A percentile compares a stretch with the other conserved stretches of the same genome.
These are phyloP conservation scores for Amanita pallidorosea DNA, from an alignment of 768 basidiomycete genomes.

Conservation along the genomic window DNA sequence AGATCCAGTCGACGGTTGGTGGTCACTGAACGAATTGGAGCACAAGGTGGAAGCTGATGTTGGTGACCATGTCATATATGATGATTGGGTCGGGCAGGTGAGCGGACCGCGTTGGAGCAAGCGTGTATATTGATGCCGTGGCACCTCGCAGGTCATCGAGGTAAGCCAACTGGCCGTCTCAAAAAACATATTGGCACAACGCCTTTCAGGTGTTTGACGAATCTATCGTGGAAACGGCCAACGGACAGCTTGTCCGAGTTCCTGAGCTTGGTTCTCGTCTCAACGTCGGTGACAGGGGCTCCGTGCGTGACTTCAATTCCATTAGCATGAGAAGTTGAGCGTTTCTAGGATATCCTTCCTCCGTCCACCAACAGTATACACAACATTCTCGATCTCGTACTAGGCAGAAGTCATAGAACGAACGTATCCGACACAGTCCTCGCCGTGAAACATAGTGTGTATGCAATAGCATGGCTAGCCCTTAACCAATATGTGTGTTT, in stretches of 20 bases:
- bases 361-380: conserved; percentile 33
- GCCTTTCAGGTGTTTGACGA: conserved; percentile 68
- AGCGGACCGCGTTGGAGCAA: conserved; percentile 13
- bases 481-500: conserved; percentile 69
- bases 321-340: background rate
- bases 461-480: conserved; percentile 81
- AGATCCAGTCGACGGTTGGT: conserved; percentile 53
- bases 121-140: conserved; percentile 3
- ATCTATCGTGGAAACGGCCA: conserved; percentile 59
- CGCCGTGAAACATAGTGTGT: conserved; percentile 62
- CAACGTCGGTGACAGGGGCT: conserved; percentile 63
- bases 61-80: conserved; percentile 72
- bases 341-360: conserved; percentile 54
- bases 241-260: conserved; percentile 53
- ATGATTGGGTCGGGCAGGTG: conserved; percentile 89
- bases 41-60: conserved; percentile 52
- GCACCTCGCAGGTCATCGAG: conserved; percentile 53
- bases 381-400: conserved; percentile 33
- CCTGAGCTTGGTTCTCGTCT: conserved; percentile 73
- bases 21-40: conserved; percentile 44
- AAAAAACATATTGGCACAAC: conserved; percentile 7
- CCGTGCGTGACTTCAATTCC: conserved; percentile 30
- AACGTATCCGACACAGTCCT: conserved; percentile 53
- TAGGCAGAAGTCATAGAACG: conserved; percentile 33
- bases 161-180: conserved; percentile 26